These are phyloP conservation scores for Biscutella auriculata DNA, from an alignment of 441 rosid genomes.

Conservation along the genomic window DNA sequence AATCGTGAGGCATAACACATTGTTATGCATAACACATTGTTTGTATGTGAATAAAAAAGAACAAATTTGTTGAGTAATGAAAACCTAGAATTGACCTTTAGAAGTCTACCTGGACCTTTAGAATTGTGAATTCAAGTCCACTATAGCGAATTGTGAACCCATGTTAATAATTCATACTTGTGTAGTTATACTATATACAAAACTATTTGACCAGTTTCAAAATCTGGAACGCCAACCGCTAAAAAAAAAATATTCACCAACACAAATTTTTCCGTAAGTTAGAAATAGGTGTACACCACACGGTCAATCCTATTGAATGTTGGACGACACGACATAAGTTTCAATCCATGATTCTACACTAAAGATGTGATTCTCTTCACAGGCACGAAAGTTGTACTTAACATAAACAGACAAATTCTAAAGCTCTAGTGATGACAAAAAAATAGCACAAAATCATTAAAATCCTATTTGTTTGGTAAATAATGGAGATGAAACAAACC, in stretches of 20 bases:
- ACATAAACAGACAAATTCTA: not conserved
- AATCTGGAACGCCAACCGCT: not conserved
- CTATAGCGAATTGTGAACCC: not conserved
- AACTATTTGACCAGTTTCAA: not conserved
- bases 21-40: too few relatives aligned
- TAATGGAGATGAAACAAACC: constrained; percentile 36
- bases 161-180: not conserved
- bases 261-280: not conserved
- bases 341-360: not conserved
- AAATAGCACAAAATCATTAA: not conserved
- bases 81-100: too few relatives aligned
- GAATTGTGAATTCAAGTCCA: too few relatives aligned
- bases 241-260: not conserved
- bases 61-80: too few relatives aligned
- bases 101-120: too few relatives aligned
- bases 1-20: too few relatives aligned
- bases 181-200: not conserved
- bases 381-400: not conserved
- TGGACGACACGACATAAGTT: not conserved
- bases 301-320: not conserved
- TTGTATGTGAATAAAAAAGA: too few relatives aligned
- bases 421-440: not conserved
- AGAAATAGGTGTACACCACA: constrained; percentile 5
- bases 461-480: not conserved
- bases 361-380: not conserved